phyloP scores from a whole-genome alignment of 1,139 yeast species.

The Entelexis sorbosivorans region DNA sequence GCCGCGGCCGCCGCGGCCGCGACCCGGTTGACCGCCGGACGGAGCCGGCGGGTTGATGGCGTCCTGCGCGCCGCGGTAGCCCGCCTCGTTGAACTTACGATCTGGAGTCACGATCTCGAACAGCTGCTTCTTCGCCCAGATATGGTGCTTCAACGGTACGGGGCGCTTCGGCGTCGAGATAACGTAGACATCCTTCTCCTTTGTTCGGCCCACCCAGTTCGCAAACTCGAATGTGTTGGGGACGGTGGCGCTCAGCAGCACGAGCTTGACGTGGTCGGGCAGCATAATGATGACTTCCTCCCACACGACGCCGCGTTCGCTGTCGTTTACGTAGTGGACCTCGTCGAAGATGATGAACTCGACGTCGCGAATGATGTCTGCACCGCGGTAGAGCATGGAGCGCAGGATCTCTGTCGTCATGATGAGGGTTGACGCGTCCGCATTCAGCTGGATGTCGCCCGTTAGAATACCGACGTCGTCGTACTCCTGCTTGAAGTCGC shows the following conservation, averaged over 20 bases:
- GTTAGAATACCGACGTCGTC: conserved; percentile 97
- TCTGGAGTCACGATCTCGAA: conserved; percentile 65
- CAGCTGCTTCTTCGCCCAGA: conserved; percentile 64
- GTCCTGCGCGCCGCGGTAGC: conserved; percentile 26
- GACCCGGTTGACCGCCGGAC: conserved; percentile 24
- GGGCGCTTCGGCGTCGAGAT: conserved; percentile 94
- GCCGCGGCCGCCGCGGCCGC: conserved; percentile 19
- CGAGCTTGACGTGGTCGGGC: conserved; percentile 75
- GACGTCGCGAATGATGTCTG: conserved; percentile 91
- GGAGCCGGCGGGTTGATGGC: conserved; percentile 21
- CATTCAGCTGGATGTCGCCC: conserved; percentile 94
- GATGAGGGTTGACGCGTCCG: conserved; percentile 91
- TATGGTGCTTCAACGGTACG: conserved; percentile 76
- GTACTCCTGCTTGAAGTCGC: conserved; percentile 84
- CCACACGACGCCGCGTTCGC: conserved; percentile 98
- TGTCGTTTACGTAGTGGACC: conserved; percentile 92
- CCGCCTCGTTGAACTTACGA: conserved; percentile 54
- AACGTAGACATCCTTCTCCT: conserved; percentile 88
- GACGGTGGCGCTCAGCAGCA: conserved; percentile 71
- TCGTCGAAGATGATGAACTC: conserved; percentile 96
- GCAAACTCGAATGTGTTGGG: conserved; percentile 98
- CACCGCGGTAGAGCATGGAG: conserved; percentile 86
- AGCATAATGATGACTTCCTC: conserved; percentile 92
- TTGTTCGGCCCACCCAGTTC: conserved; percentile 95
- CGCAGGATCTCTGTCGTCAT: conserved; percentile 96